Evolutionary conservation across 2,329 filamentous ascomycete genomes (phyloP).

Genomic region (Huntiella omanensis): DNA sequence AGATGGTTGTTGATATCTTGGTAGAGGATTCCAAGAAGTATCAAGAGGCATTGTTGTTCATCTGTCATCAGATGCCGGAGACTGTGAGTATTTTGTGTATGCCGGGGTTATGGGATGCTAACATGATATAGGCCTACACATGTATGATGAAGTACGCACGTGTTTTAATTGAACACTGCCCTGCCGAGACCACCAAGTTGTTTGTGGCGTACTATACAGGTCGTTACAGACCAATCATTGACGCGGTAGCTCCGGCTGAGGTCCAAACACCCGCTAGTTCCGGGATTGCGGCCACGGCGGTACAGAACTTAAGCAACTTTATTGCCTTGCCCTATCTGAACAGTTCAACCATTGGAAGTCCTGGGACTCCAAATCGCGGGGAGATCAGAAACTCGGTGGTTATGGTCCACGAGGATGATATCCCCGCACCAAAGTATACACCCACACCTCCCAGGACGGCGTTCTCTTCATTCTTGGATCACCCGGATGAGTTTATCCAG

Average conservation of each 20-base stretch:
- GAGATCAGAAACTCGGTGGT: conserved; percentile 30
- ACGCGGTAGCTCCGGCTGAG: neutral
- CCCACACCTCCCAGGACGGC: conserved; percentile 70
- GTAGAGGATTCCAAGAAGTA: conserved; percentile 93
- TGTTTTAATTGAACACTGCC: conserved; percentile 73
- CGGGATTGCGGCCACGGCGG: conserved; percentile 49
- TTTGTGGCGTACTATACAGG: conserved; percentile 95
- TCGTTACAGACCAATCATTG: conserved; percentile 53
- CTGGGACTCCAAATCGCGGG: conserved; percentile 28
- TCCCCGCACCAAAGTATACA: conserved; percentile 41
- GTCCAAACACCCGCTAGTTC: conserved; percentile 14
- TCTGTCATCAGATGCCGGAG: conserved; percentile 69
- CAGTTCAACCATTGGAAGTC: conserved; percentile 34
- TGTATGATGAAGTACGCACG: conserved; percentile 92
- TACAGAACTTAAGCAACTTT: conserved; percentile 70
- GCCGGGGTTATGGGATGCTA: too few species aligned
- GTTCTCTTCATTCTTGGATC: conserved; percentile 92
- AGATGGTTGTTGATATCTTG: conserved; percentile 84
- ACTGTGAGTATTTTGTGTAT: conserved; percentile 31
- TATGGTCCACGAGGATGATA: conserved; percentile 27
- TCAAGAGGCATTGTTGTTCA: conserved; percentile 71
- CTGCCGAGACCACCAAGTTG: conserved; percentile 61
- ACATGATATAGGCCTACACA: conserved; percentile 45
- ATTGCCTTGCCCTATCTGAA: conserved; percentile 77
- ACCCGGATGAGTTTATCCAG: conserved; percentile 73